Percentiles rank a stretch among this genome's conserved stretches.
These are phyloP conservation scores for Erodium moschatum DNA, from an alignment of 441 rosid species.

Conservation along the genomic window DNA sequence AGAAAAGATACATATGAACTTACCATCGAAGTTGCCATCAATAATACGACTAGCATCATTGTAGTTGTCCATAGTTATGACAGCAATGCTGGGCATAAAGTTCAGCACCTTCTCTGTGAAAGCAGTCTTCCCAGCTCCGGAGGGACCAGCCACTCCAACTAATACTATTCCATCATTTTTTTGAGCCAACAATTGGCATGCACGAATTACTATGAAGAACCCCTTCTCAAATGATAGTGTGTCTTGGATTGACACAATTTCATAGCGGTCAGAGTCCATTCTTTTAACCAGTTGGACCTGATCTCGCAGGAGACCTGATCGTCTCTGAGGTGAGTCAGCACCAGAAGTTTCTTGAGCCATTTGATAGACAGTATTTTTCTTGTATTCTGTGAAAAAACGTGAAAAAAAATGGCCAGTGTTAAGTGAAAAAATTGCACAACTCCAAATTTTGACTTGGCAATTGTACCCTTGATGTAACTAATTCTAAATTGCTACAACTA, in stretches of 20 bases:
- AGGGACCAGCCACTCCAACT: slow-evolving; percentile 94
- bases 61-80: slow-evolving; percentile 90
- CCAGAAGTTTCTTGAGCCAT: slow-evolving; percentile 53
- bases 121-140: slow-evolving; percentile 95
- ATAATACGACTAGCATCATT: slow-evolving; percentile 84
- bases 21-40: slow-evolving; percentile 95
- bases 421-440: not conserved
- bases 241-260: slow-evolving; percentile 64
- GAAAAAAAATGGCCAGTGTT: not conserved
- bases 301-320: slow-evolving; percentile 60
- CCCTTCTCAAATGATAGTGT: slow-evolving; percentile 83
- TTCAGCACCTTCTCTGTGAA: slow-evolving; percentile 81
- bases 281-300: slow-evolving; percentile 65
- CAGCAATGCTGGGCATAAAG: slow-evolving; percentile 83
- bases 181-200: slow-evolving; percentile 78
- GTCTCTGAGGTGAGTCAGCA: slow-evolving; percentile 46
- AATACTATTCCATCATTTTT: slow-evolving; percentile 72
- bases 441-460: not conserved
- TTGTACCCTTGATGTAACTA: not conserved
- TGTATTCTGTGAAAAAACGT: slow-evolving; percentile 2
- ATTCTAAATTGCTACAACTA: too few relatives aligned
- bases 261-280: slow-evolving; percentile 56
- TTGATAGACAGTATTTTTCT: not conserved
- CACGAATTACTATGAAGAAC: slow-evolving; percentile 76
- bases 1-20: slow-evolving; percentile 17